A percentile compares a stretch with the other conserved stretches of the same genome.
Evolutionary conservation across 2,329 filamentous ascomycete species (phyloP).

Genomic region (Pleoardoris graminearum): DNA sequence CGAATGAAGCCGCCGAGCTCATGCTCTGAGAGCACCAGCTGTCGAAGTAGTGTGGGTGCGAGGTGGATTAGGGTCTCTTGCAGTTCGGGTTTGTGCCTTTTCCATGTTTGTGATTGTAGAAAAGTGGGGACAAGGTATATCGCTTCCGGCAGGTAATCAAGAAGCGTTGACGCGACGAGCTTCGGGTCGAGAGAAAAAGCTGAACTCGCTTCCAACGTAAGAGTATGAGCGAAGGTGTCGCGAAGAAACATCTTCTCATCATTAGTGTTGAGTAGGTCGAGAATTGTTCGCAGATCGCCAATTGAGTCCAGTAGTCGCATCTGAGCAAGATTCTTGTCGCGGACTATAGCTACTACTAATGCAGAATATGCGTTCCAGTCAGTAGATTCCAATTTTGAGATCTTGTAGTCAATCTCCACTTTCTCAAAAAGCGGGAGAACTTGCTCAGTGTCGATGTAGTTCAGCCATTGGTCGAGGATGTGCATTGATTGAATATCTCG

Average conservation of each 20-base stretch:
- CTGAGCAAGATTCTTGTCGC: conserved; percentile 23
- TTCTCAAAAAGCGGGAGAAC: conserved; percentile 44
- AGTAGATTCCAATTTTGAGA: conserved; percentile 33
- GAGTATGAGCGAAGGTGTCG: too few relatives aligned
- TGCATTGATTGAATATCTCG: conserved; percentile 44
- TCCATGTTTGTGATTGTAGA: conserved; percentile 22
- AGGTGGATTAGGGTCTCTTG: conserved; percentile 17
- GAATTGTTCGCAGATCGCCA: conserved; percentile 19
- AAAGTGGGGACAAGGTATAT: conserved; percentile 21
- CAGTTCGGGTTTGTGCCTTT: conserved; percentile 17
- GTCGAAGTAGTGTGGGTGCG: conserved; percentile 19
- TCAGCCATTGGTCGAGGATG: conserved; percentile 47
- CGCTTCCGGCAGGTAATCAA: conserved; percentile 19
- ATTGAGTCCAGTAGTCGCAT: conserved; percentile 17
- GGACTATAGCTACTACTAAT: conserved; percentile 19
- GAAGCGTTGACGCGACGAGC: conserved; percentile 14
- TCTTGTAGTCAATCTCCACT: conserved; percentile 37
- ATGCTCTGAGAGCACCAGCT: conserved; percentile 28
- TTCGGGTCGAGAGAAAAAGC: conserved; percentile 4
- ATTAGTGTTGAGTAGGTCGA: conserved; percentile 23
- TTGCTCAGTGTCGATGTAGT: conserved; percentile 47
- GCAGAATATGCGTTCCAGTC: conserved; percentile 25
- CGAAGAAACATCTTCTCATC: conserved; percentile 27
- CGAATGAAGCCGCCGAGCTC: conserved; percentile 31
- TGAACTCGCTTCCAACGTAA: conserved; percentile 13